These are phyloP conservation scores for Talaromyces sp. DNA, from an alignment of 2,329 filamentous ascomycete genomes.

Conservation along the genomic window DNA sequence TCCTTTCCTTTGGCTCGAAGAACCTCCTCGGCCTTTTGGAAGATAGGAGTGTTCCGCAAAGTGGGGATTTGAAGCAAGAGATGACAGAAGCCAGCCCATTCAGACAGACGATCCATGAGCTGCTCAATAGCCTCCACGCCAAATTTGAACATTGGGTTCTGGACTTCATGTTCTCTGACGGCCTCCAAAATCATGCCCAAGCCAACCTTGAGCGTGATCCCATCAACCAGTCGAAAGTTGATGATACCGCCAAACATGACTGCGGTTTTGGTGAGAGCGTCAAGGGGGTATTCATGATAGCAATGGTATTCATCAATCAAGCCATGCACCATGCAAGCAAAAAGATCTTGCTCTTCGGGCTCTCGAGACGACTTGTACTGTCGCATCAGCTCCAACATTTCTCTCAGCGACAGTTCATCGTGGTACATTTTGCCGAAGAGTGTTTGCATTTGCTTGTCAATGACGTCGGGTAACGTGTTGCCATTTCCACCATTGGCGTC, in stretches of 20 bases:
- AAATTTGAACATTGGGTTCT: slow-evolving; percentile 97
- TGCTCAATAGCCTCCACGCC: slow-evolving; percentile 93
- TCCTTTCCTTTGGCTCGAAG: slow-evolving; percentile 67
- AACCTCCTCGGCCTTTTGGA: slow-evolving; percentile 78
- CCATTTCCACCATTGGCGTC: slow-evolving; percentile 79
- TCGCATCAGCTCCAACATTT: slow-evolving; percentile 81
- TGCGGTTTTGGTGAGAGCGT: slow-evolving; percentile 91
- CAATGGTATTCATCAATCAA: slow-evolving; percentile 97
- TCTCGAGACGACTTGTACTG: slow-evolving; percentile 86
- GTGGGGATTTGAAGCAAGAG: slow-evolving; percentile 80
- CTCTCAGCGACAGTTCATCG: slow-evolving; percentile 80
- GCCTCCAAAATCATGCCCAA: slow-evolving; percentile 97
- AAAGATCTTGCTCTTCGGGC: slow-evolving; percentile 85
- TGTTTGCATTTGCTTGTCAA: slow-evolving; percentile 92
- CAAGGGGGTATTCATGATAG: slow-evolving; percentile 93
- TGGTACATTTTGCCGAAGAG: slow-evolving; percentile 98
- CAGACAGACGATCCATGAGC: slow-evolving; percentile 76
- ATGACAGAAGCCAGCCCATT: slow-evolving; percentile 95
- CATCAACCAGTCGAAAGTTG: slow-evolving; percentile 86
- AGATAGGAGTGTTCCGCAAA: slow-evolving; percentile 82
- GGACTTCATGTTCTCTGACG: slow-evolving; percentile 78
- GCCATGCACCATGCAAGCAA: slow-evolving; percentile 97
- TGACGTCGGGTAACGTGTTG: slow-evolving; percentile 76
- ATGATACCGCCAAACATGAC: slow-evolving; percentile 97
- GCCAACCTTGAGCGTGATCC: slow-evolving; percentile 89